A percentile compares a stretch with the other conserved stretches of the same genome.
Conservation (phyloP, 2,329 filamentous ascomycete species). For the Pleoardoris graminearum region DNA sequence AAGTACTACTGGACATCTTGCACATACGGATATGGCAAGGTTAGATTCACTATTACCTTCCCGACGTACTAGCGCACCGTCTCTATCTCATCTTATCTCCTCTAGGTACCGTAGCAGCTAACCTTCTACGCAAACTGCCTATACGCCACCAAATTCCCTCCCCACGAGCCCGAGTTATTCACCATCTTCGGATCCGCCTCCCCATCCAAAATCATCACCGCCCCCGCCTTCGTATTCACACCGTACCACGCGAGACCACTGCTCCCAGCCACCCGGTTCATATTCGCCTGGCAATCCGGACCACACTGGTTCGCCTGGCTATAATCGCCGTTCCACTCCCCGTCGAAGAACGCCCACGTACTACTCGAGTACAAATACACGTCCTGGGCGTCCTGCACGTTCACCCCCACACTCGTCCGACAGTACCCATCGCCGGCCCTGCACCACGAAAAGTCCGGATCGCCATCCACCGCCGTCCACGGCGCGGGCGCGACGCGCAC, state of each 20-base stretch:
- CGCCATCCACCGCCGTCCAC: slow-evolving; percentile 8
- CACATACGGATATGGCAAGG: too few species aligned
- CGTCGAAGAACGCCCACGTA: slow-evolving; percentile 6
- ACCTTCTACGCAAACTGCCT: background rate
- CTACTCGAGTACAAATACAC: background rate
- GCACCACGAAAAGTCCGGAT: slow-evolving; percentile 3
- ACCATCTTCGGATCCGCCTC: background rate
- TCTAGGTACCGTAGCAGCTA: too few species aligned
- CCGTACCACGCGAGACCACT: background rate
- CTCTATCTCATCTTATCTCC: too few species aligned
- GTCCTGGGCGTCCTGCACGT: background rate
- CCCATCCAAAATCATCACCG: slow-evolving; percentile 1
- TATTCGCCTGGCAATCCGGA: slow-evolving; percentile 3
- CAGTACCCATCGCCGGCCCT: background rate
- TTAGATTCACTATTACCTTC: too few species aligned
- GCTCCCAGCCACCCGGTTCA: background rate
- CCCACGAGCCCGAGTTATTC: slow-evolving; percentile 1
- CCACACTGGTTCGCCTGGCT: background rate
- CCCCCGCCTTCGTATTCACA: background rate
- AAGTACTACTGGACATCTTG: too few species aligned
- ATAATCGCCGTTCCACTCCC: slow-evolving; percentile 1
- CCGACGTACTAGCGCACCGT: too few species aligned
- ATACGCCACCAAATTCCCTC: slow-evolving; percentile 6
- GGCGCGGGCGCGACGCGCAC: slow-evolving; percentile 60
- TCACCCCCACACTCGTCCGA: background rate